These are phyloP conservation scores for Arthrobotrys entomopaga DNA, from an alignment of 2,329 filamentous ascomycete species.

Conservation along the genomic window DNA sequence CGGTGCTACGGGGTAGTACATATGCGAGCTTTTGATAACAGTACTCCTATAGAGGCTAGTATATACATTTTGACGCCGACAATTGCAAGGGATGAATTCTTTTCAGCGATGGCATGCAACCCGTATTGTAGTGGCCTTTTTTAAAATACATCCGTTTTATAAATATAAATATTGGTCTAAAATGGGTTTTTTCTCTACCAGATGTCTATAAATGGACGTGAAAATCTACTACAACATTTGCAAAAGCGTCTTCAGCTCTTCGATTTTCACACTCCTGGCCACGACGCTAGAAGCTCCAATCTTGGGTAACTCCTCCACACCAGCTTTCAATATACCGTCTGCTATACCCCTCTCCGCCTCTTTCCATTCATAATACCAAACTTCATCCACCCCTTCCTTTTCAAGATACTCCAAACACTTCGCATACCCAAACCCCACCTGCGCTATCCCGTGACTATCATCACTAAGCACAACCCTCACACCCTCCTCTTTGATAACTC, in stretches of 20 bases:
- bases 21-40: too few species aligned
- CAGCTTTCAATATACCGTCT: conserved; percentile 16
- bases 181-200: too few species aligned
- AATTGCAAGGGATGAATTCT: too few species aligned
- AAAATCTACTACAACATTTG: too few species aligned
- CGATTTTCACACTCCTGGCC: conserved; percentile 23
- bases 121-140: too few species aligned
- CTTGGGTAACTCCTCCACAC: conserved; percentile 17
- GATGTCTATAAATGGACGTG: too few species aligned
- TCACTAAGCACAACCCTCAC: conserved; percentile 92
- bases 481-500: conserved; percentile 71
- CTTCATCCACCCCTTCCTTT: conserved; percentile 71
- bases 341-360: conserved; percentile 9
- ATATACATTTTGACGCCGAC: too few species aligned
- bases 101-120: too few species aligned
- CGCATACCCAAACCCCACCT: conserved; percentile 85
- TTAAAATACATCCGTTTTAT: too few species aligned
- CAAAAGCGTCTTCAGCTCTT: conserved; percentile 16
- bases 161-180: too few species aligned
- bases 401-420: conserved; percentile 77
- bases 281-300: conserved; percentile 15
- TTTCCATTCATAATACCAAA: conserved; percentile 62
- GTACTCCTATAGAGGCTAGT: too few species aligned
- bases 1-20: too few species aligned
- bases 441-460: conserved; percentile 88